Percentiles rank a stretch among this genome's conserved stretches.
Evolutionary conservation across 768 basidiomycete species (phyloP).

Genomic region (Lactarius sanguifluus): DNA sequence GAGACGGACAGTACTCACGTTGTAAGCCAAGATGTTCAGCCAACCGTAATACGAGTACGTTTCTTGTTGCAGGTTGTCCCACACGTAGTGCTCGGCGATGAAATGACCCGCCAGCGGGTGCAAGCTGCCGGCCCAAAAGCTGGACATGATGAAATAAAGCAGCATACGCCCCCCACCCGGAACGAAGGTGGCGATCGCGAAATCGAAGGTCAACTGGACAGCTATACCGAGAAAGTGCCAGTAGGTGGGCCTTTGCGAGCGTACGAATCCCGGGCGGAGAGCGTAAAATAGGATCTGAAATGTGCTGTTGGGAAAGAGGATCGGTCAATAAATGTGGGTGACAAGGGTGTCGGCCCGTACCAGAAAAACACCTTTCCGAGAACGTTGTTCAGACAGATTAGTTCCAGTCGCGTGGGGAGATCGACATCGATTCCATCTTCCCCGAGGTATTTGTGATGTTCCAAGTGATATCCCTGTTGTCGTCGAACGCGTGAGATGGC

Average conservation of each 20-base stretch:
- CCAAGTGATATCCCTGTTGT: constrained; percentile 81
- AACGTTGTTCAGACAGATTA: constrained; percentile 88
- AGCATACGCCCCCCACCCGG: constrained; percentile 48
- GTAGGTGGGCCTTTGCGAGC: constrained; percentile 70
- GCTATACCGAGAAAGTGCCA: constrained; percentile 86
- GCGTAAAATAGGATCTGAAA: constrained; percentile 99
- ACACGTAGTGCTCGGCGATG: constrained; percentile 95
- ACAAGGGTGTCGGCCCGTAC: constrained; percentile 41
- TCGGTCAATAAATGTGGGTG: neutral
- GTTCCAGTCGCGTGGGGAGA: constrained; percentile 83
- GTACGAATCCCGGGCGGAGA: constrained; percentile 89
- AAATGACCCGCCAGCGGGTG: constrained; percentile 98
- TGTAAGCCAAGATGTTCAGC: constrained; percentile 89
- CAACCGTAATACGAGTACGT: constrained; percentile 97
- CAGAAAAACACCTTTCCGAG: constrained; percentile 98
- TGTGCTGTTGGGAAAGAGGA: constrained; percentile 51
- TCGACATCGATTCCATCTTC: constrained; percentile 97
- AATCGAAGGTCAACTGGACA: constrained; percentile 71
- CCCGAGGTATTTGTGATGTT: constrained; percentile 94
- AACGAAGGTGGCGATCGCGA: constrained; percentile 52
- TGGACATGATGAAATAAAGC: constrained; percentile 81
- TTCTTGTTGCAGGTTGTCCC: constrained; percentile 91
- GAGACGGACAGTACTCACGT: constrained; percentile 52
- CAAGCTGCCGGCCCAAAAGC: constrained; percentile 94
- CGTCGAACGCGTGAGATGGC: constrained; percentile 1